Base-by-base conservation (phyloP, 257 asterid species). In the Penstemon newberryi region DNA sequence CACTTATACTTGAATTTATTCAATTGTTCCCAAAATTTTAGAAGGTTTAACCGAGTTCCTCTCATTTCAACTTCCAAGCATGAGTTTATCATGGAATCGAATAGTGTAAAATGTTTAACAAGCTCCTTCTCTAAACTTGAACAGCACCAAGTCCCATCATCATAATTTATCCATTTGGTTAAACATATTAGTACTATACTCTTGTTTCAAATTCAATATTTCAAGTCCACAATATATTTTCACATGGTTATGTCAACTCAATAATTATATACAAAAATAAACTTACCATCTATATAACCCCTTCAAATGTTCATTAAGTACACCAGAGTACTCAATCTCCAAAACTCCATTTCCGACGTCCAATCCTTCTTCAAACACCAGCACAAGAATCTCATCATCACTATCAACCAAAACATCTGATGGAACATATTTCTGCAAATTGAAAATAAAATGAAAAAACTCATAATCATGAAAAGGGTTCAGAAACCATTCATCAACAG, bases 241-340 rank as follows among this genome's bases (percentile, higher is more conserved):
- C 59, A 12, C 43, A 44, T 7, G 3, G n/a, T 19, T 42, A 10
- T 40, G 40, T 9, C 56, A 7, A 39, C 12, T 43, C 49, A 37
- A 41, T 58, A 15, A 19, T 13, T 7, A 36, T 49, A 65, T 49
- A 65, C 13, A 47, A 55, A 51, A 49, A 39, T 25, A 2, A 63
- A 40, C 1, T 57, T 60, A 81, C 85, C 85, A 77, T 78, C 77
- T 71, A 43, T 81, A 81, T 54, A 77, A 67, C 45, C 85, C 85
- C 68, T 41, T 49, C 41, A 74, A 56, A 37, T 73, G 74, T 65
- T 77, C 85, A 77, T 74, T 77, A 45, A 77, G 76, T 40, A 70
- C 72, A 8, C 85, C 82, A 10, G 80, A 72, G 66, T 74, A 81
- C 37, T 51, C 19, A 38, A 77, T 74, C 61, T 70, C 75, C 77